These are phyloP conservation scores for Penicillium sp. DNA, from an alignment of 2,329 filamentous ascomycete species.

Conservation along the genomic window DNA sequence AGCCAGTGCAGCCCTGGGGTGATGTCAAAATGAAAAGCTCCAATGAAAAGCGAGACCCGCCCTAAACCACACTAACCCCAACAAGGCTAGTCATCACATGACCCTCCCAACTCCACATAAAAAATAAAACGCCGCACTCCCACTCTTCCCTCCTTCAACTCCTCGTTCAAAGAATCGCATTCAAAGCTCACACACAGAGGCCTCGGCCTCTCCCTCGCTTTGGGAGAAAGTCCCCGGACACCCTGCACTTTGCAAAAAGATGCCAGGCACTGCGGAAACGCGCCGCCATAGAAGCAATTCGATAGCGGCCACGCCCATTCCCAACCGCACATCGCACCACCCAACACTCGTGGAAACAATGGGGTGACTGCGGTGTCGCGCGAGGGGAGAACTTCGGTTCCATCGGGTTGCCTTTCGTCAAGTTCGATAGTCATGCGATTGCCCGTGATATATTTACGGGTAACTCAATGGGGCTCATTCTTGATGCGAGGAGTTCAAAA, in stretches of 20 bases:
- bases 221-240: conserved; percentile 99
- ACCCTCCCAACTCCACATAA: conserved; percentile 14
- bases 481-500: conserved; percentile 86
- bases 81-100: conserved; percentile 27
- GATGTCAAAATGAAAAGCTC: too few species aligned
- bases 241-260: conserved; percentile 49
- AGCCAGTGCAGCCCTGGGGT: too few species aligned
- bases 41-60: not conserved
- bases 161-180: conserved; percentile 99
- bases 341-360: conserved; percentile 51
- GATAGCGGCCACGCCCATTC: conserved; percentile 73
- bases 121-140: conserved; percentile 26
- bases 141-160: conserved; percentile 57
- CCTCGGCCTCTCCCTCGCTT: conserved; percentile 62
- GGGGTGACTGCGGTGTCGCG: conserved; percentile 35
- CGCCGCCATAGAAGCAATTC: conserved; percentile 98
- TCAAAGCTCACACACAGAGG: conserved; percentile 96
- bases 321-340: conserved; percentile 48
- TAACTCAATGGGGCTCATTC: conserved; percentile 99
- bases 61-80: conserved; percentile 8
- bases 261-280: conserved; percentile 81
- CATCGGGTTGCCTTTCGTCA: conserved; percentile 76
- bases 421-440: conserved; percentile 99
- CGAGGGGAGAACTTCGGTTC: conserved; percentile 33
- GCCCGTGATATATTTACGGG: conserved; percentile 57